phyloP scores from a whole-genome alignment of 1,284 basidiomycete species.

The Agroathelia rolfsii region DNA sequence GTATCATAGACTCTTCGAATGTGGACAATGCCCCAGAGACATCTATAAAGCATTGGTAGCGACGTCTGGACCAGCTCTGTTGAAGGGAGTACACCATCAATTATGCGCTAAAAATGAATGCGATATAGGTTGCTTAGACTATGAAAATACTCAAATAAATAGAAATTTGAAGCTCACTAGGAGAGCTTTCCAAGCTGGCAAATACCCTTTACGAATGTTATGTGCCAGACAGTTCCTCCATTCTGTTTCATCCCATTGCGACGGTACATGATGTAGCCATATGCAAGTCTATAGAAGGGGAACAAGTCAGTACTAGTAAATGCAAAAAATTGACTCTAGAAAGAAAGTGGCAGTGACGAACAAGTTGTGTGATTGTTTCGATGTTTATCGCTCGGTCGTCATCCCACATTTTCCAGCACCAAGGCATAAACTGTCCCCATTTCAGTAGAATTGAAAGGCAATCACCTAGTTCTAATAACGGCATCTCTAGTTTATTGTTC shows the following conservation, averaged over 20 bases:
- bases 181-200: slow-evolving; percentile 13
- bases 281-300: slow-evolving; percentile 32
- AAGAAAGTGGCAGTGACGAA: slow-evolving; percentile 20
- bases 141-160: too few relatives aligned
- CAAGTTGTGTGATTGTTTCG: slow-evolving; percentile 40
- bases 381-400: slow-evolving; percentile 39
- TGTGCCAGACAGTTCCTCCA: too few relatives aligned
- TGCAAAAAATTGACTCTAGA: not conserved
- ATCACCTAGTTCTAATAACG: slow-evolving; percentile 24
- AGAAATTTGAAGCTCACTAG: too few relatives aligned
- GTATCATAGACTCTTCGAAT: too few relatives aligned
- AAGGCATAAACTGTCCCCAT: slow-evolving; percentile 44
- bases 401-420: slow-evolving; percentile 56
- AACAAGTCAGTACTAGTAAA: slow-evolving; percentile 10
- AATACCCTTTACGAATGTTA: too few relatives aligned
- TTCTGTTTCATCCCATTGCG: slow-evolving; percentile 1
- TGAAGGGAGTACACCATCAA: too few relatives aligned
- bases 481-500: slow-evolving; percentile 10
- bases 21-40: too few relatives aligned
- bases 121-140: too few relatives aligned
- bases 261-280: slow-evolving; percentile 32
- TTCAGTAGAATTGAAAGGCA: slow-evolving; percentile 38
- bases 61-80: too few relatives aligned
- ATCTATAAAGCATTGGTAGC: too few relatives aligned
- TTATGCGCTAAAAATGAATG: too few relatives aligned